Conservation (phyloP, 768 basidiomycete species). For the Rickenella mellea region DNA sequence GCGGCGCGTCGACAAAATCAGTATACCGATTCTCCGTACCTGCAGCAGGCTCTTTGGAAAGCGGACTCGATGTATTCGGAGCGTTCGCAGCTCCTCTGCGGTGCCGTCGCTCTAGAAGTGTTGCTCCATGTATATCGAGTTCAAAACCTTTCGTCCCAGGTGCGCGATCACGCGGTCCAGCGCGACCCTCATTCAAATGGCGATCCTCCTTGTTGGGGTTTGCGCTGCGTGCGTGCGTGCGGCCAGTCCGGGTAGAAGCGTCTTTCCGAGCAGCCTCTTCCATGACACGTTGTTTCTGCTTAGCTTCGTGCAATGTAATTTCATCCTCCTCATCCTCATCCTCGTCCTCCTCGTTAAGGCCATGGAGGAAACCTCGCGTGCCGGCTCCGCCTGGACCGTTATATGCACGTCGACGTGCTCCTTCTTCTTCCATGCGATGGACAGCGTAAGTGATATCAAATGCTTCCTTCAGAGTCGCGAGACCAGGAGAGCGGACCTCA, state of each 20-base stretch:
- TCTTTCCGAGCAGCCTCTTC: constrained; percentile 15
- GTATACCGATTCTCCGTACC: constrained; percentile 1
- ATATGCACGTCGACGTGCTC: constrained; percentile 75
- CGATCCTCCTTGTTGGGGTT: constrained; percentile 20
- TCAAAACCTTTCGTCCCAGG: constrained; percentile 46
- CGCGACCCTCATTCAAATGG: constrained; percentile 48
- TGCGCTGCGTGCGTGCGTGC: constrained; percentile 14
- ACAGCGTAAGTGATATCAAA: constrained; percentile 99
- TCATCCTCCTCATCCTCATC: constrained; percentile 41
- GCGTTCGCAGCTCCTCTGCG: constrained; percentile 16
- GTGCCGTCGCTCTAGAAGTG: constrained; percentile 69
- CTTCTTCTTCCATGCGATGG: constrained; percentile 99
- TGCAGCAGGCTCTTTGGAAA: constrained; percentile 19
- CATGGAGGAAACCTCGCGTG: constrained; percentile 64
- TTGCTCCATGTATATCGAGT: constrained; percentile 79
- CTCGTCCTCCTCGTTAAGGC: constrained; percentile 93
- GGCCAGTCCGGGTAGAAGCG: constrained; percentile 26
- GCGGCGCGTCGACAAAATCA: constrained; percentile 11
- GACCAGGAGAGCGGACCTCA: constrained; percentile 83
- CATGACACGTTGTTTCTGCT: constrained; percentile 16
- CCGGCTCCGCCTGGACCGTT: constrained; percentile 75
- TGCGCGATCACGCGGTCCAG: constrained; percentile 58
- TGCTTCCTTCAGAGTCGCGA: constrained; percentile 91
- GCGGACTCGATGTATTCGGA: constrained; percentile 23
- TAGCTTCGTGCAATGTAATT: constrained; percentile 39